A percentile compares a stretch with the other conserved stretches of the same genome.
phyloP scores from a whole-genome alignment of 805 yeast genomes.

The Wickerhamiella sergipiensis region DNA sequence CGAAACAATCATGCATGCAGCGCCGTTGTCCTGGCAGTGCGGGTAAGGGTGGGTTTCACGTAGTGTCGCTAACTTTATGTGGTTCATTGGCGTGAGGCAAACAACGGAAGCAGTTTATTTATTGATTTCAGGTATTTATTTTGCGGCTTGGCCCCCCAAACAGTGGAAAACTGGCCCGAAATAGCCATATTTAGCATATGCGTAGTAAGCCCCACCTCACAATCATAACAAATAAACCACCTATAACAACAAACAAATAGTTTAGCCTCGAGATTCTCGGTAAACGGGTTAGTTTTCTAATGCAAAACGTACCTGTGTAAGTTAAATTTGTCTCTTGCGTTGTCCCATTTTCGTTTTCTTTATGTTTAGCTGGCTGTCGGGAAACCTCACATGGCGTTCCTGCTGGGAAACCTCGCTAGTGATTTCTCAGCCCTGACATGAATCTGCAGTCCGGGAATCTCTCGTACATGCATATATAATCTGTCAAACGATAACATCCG shows the following conservation, averaged over 20 bases:
- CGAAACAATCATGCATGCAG: conserved; percentile 1
- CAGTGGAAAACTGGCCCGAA: neutral
- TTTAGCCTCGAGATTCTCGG: neutral
- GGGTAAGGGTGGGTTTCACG: neutral
- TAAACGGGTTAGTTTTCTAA: too few relatives aligned
- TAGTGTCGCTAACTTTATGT: neutral
- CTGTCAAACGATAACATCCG: neutral
- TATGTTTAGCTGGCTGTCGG: too few relatives aligned
- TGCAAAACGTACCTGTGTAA: too few relatives aligned
- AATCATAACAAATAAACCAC: neutral
- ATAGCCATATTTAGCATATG: neutral
- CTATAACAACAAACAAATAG: neutral
- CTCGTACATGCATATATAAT: neutral
- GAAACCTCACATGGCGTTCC: neutral
- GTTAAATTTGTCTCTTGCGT: too few relatives aligned
- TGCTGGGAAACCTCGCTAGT: neutral
- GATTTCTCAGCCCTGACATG: neutral
- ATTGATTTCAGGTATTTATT: neutral
- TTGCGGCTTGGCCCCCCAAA: too few relatives aligned
- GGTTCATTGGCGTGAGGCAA: neutral
- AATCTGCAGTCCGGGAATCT: neutral
- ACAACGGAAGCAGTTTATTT: neutral
- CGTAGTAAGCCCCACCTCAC: neutral
- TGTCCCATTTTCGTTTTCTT: too few relatives aligned
- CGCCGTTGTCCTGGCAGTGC: neutral